phyloP scores from a whole-genome alignment of 768 basidiomycete species.

The Russula brevipes region DNA sequence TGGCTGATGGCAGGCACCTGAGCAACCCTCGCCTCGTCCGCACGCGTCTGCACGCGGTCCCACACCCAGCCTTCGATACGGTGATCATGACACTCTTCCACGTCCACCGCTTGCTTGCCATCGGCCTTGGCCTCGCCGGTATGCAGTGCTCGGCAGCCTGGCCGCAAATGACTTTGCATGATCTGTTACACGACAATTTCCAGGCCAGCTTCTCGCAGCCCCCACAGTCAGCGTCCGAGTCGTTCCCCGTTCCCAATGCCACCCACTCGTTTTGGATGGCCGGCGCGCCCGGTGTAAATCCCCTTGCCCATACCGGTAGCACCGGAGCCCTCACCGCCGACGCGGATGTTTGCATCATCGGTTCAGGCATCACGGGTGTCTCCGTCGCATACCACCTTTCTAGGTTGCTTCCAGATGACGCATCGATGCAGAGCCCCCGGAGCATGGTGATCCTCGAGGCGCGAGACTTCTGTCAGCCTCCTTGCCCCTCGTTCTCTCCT shows the following conservation, averaged over 20 bases:
- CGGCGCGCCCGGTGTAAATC: constrained; percentile 51
- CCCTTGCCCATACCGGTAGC: constrained; percentile 63
- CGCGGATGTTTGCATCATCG: constrained; percentile 73
- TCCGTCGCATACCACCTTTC: constrained; percentile 70
- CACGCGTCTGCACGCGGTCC: no score
- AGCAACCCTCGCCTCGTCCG: no score
- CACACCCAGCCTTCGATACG: no score
- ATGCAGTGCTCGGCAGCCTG: background rate
- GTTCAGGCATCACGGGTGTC: constrained; percentile 75
- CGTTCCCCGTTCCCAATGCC: constrained; percentile 54
- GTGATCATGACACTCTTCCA: constrained; percentile 3
- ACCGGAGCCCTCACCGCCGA: constrained; percentile 49
- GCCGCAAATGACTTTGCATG: background rate
- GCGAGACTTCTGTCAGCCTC: constrained; percentile 71
- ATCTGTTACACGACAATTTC: background rate
- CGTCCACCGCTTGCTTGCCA: background rate
- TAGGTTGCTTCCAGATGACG: constrained; percentile 25
- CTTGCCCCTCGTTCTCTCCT: background rate
- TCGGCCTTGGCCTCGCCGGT: background rate
- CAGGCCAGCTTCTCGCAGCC: background rate
- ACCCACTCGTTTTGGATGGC: constrained; percentile 73
- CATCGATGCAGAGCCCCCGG: constrained; percentile 29
- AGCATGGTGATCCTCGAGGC: constrained; percentile 74
- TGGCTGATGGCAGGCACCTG: no score
- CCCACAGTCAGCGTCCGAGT: constrained; percentile 14